Percentiles rank a stretch among this genome's conserved stretches.
Evolutionary conservation across 306 rosid genomes (phyloP).

Genomic region (Potentilla sterilis): DNA sequence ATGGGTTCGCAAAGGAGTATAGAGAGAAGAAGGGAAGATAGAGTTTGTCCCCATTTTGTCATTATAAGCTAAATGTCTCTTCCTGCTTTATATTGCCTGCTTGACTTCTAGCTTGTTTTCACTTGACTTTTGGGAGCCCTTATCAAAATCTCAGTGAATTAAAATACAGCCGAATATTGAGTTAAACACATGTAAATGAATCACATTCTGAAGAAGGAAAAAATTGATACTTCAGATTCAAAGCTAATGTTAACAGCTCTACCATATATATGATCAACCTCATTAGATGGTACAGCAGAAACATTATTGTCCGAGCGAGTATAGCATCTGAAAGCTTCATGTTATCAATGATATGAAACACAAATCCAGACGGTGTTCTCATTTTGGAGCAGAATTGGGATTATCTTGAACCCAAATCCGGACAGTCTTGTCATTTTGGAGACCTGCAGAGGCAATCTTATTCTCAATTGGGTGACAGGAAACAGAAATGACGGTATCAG

Average conservation of each 20-base stretch:
- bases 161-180: background rate
- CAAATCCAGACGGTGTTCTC: background rate
- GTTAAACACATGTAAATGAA: background rate
- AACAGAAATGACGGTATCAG: slow-evolving; percentile 78
- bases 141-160: background rate
- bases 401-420: slow-evolving; percentile 78
- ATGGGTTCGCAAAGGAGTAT: slow-evolving; percentile 23
- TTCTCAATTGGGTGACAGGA: slow-evolving; percentile 85
- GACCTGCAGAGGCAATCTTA: slow-evolving; percentile 87
- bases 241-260: background rate
- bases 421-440: slow-evolving; percentile 68
- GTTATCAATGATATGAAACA: background rate
- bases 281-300: background rate
- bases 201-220: background rate
- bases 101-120: slow-evolving; percentile 2
- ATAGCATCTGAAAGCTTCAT: background rate
- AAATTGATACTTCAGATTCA: background rate
- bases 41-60: slow-evolving; percentile 48
- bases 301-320: background rate
- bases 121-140: background rate
- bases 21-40: slow-evolving; percentile 26
- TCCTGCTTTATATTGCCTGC: background rate
- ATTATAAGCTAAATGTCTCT: slow-evolving; percentile 14
- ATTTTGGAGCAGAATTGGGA: background rate
- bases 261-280: background rate